Evolutionary conservation across 1,284 basidiomycete species (phyloP).

Genomic region (Malassezia arunalokei): DNA sequence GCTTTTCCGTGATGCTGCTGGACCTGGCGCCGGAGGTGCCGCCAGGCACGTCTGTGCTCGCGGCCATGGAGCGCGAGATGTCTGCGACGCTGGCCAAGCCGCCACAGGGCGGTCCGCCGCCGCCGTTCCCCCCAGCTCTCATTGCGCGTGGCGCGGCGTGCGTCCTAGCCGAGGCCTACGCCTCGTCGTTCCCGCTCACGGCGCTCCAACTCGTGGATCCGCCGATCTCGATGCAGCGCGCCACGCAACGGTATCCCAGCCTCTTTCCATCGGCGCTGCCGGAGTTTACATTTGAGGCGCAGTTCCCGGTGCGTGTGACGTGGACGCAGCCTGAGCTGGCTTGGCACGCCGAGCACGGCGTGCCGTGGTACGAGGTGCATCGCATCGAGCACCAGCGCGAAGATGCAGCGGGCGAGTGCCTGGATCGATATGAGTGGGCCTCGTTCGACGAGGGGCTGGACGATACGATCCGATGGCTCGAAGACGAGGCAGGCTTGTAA

Average conservation of each 20-base stretch:
- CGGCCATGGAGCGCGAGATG: constrained; percentile 18
- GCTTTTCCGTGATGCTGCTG: constrained; percentile 25
- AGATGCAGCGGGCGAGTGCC: constrained; percentile 30
- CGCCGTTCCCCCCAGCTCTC: constrained; percentile 34
- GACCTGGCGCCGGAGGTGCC: constrained; percentile 25
- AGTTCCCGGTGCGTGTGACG: constrained; percentile 30
- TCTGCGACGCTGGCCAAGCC: constrained; percentile 16
- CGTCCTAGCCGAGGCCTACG: constrained; percentile 33
- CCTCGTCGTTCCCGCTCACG: constrained; percentile 32
- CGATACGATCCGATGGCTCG: constrained; percentile 27
- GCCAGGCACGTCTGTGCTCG: constrained; percentile 1
- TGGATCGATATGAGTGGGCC: constrained; percentile 28
- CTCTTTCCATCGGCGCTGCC: constrained; percentile 15
- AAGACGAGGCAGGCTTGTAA: constrained; percentile 39
- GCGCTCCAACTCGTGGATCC: constrained; percentile 35
- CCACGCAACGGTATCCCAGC: constrained; percentile 1
- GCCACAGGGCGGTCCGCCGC: constrained; percentile 1
- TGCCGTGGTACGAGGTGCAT: constrained; percentile 37
- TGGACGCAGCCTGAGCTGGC: constrained; percentile 27
- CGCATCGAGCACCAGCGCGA: constrained; percentile 34
- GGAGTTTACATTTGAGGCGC: constrained; percentile 33
- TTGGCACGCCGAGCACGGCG: constrained; percentile 16
- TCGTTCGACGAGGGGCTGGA: constrained; percentile 22
- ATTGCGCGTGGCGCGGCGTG: constrained; percentile 21
- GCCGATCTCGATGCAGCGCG: constrained; percentile 23